phyloP scores from a whole-genome alignment of 2,329 filamentous ascomycete species.

The Colletotrichum sp. region DNA sequence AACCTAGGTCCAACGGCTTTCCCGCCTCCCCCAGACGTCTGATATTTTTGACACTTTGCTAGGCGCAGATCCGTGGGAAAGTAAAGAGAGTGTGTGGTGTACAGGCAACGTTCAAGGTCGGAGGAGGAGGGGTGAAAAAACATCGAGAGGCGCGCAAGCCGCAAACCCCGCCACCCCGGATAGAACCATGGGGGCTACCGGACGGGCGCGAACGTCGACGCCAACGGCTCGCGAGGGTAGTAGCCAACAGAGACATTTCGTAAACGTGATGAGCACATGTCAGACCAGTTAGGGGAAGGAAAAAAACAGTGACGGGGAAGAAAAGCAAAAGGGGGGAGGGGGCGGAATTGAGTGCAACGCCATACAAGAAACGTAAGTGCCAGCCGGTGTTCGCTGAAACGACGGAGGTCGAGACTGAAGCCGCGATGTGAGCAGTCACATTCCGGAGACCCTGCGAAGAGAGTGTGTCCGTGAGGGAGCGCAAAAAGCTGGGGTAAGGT shows the following conservation, averaged over 20 bases:
- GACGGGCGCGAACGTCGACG: not conserved
- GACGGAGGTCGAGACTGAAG: not conserved
- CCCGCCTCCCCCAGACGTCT: constrained; percentile 19
- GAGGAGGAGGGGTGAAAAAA: not conserved
- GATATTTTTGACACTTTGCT: constrained; percentile 15
- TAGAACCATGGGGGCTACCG: not conserved
- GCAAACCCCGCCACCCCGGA: not conserved
- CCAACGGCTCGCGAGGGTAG: not conserved
- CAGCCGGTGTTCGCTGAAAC: constrained; percentile 1
- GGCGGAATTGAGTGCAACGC: not conserved
- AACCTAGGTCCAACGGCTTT: constrained; percentile 1
- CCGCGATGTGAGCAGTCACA: constrained; percentile 19
- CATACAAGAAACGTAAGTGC: not conserved
- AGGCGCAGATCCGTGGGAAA: not conserved
- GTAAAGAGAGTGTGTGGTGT: not conserved
- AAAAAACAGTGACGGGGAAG: not conserved
- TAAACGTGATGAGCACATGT: constrained; percentile 7
- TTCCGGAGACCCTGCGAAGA: not conserved
- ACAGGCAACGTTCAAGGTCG: not conserved
- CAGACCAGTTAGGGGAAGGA: not conserved
- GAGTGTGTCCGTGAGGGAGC: not conserved
- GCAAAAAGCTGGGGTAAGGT: constrained; percentile 2
- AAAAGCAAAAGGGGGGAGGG: not conserved
- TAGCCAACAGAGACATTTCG: not conserved
- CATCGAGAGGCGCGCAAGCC: not conserved